A percentile compares a stretch with the other conserved stretches of the same genome.
phyloP scores from a whole-genome alignment of 2,329 filamentous ascomycete species.

The Fusarium setosum region DNA sequence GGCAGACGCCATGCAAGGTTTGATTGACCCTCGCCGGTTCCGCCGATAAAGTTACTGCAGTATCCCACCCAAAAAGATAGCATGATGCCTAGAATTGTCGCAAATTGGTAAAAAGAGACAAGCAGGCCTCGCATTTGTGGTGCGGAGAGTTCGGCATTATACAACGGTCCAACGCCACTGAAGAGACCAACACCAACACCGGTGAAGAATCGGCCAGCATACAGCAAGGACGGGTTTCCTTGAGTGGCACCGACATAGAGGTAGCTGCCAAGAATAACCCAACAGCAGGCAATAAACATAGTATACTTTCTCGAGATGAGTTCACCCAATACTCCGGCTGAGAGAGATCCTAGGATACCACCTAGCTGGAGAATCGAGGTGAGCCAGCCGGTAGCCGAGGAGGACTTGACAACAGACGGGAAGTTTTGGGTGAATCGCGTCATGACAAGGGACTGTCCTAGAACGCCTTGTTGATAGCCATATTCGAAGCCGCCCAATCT shows the following conservation, averaged over 20 bases:
- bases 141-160: constrained; percentile 65
- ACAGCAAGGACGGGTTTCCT: constrained; percentile 54
- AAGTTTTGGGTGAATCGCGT: constrained; percentile 61
- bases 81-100: constrained; percentile 54
- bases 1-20: constrained; percentile 58
- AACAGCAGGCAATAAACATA: constrained; percentile 60
- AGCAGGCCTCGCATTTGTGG: constrained; percentile 74
- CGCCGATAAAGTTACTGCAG: constrained; percentile 59
- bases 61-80: constrained; percentile 61
- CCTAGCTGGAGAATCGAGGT: constrained; percentile 62
- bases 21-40: constrained; percentile 55
- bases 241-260: constrained; percentile 56
- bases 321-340: constrained; percentile 60
- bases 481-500: constrained; percentile 37
- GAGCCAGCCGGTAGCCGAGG: constrained; percentile 62
- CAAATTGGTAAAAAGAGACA: constrained; percentile 72
- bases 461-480: constrained; percentile 60
- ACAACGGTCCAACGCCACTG: constrained; percentile 57
- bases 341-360: constrained; percentile 59
- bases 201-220: constrained; percentile 61
- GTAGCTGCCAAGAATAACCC: constrained; percentile 59
- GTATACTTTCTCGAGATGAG: constrained; percentile 63
- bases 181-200: constrained; percentile 61
- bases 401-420: constrained; percentile 57
- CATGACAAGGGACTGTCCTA: constrained; percentile 66